A percentile compares a stretch with the other conserved stretches of the same genome.
phyloP scores from a whole-genome alignment of 176 grass and related monocot genomes.

The sorghum (Sorghum bicolor) region Sorghum_bicolor_NCBIv3 NC_012870.2:11931501-11932000 shows the following conservation, averaged over 20 bases:
- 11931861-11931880: neutral
- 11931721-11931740: neutral
- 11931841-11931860: neutral
- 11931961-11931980: neutral
- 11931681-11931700: neutral
- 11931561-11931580: neutral
- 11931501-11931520: neutral
- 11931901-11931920: neutral
- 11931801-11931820: slow-evolving; percentile 33
- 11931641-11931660: neutral
- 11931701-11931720: neutral
- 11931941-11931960: neutral
- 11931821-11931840: slow-evolving; percentile 6
- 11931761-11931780: neutral
- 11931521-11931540: neutral
- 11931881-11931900: slow-evolving; percentile 8
- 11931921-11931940: slow-evolving; percentile 8
- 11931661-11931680: neutral
- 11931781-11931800: neutral
- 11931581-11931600: neutral
- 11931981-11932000: neutral
- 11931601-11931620: neutral
- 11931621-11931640: neutral
- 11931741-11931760: neutral
- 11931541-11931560: neutral